Base-by-base conservation (phyloP, 2,329 filamentous ascomycete species). In the Fusarium palustre region DNA sequence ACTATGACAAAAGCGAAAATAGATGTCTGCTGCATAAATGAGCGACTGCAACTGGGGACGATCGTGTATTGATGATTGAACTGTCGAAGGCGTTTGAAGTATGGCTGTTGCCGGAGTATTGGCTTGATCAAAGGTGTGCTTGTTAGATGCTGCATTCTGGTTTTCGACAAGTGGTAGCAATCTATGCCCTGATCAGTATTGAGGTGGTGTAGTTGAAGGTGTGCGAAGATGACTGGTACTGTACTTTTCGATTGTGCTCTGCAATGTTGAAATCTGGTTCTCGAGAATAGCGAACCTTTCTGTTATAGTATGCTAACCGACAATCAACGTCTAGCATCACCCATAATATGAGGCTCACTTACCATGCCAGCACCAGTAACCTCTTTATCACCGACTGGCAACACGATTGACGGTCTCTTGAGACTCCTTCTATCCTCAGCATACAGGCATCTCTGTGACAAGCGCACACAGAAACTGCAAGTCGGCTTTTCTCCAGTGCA, bases 1-100 rank as follows among this genome's bases (percentile, higher is more conserved):
- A 8, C 52, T 64, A 3, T 64, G 60, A 1, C 60, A 64, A n/a
- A 64, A 64, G 13, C 60, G 50, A 8, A 64, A 64, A 22, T 64
- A 64, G 5, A 64, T 46, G 7, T 58, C 59, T 1, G 60, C 60
- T 2, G 60, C 50, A 10, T 45, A 64, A 1, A 49, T 24, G 9
- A 64, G 60, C 2, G 50, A 45, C 0, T 36, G 34, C 2, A 25
- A n/a, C 16, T 57, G 49, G 0, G 60, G 60, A 8, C 60, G 59
- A 3, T 64, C 60, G 3, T 1, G 11, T 1, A 4, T 3, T 0
- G 36, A 13, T 8, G 38, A 45, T 5, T 64, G 60, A 25, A 25
- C 33, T 0, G 60, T 45, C 0, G 30, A 25, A 1, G 60, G 50
- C 2, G 59, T 64, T 20, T 64, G 60, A 5, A 64, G 36, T 8